phyloP scores from a whole-genome alignment of 2,329 filamentous ascomycete species.

The Monosporascus ibericus region DNA sequence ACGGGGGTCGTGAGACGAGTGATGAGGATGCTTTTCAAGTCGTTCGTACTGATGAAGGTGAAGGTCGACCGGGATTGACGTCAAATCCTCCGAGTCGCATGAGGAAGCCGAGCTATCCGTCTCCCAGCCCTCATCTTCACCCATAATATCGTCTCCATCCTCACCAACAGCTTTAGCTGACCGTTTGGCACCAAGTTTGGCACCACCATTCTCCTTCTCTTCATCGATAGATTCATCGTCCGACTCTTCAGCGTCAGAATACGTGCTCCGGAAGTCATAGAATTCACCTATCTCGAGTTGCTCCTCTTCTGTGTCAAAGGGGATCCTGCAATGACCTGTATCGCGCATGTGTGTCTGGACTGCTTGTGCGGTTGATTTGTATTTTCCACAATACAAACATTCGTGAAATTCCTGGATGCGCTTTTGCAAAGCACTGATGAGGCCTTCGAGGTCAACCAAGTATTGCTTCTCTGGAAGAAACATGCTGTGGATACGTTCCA shows the following conservation, averaged over 20 bases:
- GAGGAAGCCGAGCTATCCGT: constrained; percentile 90
- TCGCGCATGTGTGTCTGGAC: constrained; percentile 97
- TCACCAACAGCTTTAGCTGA: constrained; percentile 43
- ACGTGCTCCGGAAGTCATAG: constrained; percentile 95
- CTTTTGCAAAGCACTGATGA: constrained; percentile 70
- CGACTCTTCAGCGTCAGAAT: constrained; percentile 71
- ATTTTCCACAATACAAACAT: constrained; percentile 83
- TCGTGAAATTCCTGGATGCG: constrained; percentile 77
- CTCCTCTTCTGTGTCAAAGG: constrained; percentile 80
- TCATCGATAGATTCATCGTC: constrained; percentile 47
- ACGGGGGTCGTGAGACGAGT: constrained; percentile 64
- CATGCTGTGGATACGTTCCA: constrained; percentile 90
- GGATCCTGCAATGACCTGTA: constrained; percentile 94
- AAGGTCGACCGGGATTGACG: constrained; percentile 69
- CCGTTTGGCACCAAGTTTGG: constrained; percentile 63
- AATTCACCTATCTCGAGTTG: constrained; percentile 93
- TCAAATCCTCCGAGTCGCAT: constrained; percentile 77
- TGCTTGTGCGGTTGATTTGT: constrained; percentile 70
- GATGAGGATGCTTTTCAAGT: constrained; percentile 67
- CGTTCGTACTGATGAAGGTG: constrained; percentile 66
- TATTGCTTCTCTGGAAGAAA: constrained; percentile 90
- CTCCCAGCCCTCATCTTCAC: constrained; percentile 80
- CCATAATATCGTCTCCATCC: constrained; percentile 49
- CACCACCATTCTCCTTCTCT: constrained; percentile 49
- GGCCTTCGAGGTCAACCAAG: constrained; percentile 72